These are phyloP conservation scores for Xerocomellus intermedius DNA, from an alignment of 768 basidiomycete species.

Conservation along the genomic window DNA sequence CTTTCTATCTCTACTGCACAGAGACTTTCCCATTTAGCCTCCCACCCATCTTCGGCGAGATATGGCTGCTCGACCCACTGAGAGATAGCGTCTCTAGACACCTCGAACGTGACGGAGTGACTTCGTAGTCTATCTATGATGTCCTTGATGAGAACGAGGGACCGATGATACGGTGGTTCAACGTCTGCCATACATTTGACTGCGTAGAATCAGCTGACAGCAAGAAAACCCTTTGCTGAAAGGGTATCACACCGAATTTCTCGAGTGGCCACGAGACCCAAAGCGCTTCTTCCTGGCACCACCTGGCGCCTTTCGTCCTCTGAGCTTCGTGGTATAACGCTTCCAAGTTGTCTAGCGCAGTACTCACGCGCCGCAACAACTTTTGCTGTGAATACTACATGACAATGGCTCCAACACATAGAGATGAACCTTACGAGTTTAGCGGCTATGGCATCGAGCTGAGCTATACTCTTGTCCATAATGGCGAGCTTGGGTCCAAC, in stretches of 20 bases:
- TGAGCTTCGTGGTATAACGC: conserved; percentile 63
- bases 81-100: conserved; percentile 57
- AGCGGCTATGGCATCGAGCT: conserved; percentile 53
- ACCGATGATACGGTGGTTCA: conserved; percentile 64
- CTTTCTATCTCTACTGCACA: conserved; percentile 74
- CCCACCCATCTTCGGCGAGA: conserved; percentile 69
- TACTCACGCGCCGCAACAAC: conserved; percentile 65
- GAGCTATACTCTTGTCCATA: conserved; percentile 65
- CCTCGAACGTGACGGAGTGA: conserved; percentile 70
- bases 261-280: conserved; percentile 84
- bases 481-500: conserved; percentile 62
- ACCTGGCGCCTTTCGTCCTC: conserved; percentile 67
- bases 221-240: not conserved
- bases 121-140: conserved; percentile 57
- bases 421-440: conserved; percentile 58
- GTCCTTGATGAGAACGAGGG: conserved; percentile 53
- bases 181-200: conserved; percentile 56
- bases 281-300: conserved; percentile 68
- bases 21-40: conserved; percentile 72
- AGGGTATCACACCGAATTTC: conserved; percentile 58
- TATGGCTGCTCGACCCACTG: conserved; percentile 70
- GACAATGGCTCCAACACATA: not conserved
- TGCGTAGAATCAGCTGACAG: conserved; percentile 25
- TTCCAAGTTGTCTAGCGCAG: conserved; percentile 64
- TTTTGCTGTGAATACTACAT: conserved; percentile 50